A percentile compares a stretch with the other conserved stretches of the same genome.
Conservation (phyloP, 306 rosid genomes). For the Macrotyloma uniflorum region DNA sequence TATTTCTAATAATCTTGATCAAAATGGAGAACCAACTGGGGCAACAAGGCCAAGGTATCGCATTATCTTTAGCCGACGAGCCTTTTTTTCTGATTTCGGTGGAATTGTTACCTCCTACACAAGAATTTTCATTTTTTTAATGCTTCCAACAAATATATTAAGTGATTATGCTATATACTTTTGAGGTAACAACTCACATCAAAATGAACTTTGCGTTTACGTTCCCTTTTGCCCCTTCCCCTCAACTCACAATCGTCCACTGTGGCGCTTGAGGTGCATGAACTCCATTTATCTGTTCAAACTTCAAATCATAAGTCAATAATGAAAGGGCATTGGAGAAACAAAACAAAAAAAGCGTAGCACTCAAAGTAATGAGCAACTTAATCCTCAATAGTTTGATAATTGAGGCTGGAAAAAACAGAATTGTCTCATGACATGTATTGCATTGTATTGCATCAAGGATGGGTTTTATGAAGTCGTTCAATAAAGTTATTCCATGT, state of each 20-base stretch:
- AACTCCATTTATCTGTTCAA: constrained; percentile 51
- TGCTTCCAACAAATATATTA: not conserved
- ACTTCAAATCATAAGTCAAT: not conserved
- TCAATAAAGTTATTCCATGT: not conserved
- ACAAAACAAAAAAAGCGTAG: not conserved
- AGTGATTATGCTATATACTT: not conserved
- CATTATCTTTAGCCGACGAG: constrained; percentile 74
- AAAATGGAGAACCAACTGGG: constrained; percentile 58
- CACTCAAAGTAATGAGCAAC: not conserved
- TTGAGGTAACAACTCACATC: constrained; percentile 48
- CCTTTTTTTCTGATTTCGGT: constrained; percentile 48
- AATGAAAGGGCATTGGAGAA: not conserved
- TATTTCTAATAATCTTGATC: not conserved
- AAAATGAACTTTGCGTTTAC: constrained; percentile 56
- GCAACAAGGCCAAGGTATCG: constrained; percentile 60
- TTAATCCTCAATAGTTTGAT: not conserved
- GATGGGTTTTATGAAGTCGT: not conserved
- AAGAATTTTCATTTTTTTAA: constrained; percentile 24
- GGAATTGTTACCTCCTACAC: constrained; percentile 57
- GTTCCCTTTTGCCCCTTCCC: constrained; percentile 57
- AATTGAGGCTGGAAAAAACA: not conserved
- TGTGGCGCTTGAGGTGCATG: constrained; percentile 44
- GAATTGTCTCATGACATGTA: not conserved
- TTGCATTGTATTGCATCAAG: not conserved
- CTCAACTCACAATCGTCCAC: constrained; percentile 41